Evolutionary conservation across 2,329 filamentous ascomycete genomes (phyloP).

Genomic region (Neopestalotiopsis rosae): DNA sequence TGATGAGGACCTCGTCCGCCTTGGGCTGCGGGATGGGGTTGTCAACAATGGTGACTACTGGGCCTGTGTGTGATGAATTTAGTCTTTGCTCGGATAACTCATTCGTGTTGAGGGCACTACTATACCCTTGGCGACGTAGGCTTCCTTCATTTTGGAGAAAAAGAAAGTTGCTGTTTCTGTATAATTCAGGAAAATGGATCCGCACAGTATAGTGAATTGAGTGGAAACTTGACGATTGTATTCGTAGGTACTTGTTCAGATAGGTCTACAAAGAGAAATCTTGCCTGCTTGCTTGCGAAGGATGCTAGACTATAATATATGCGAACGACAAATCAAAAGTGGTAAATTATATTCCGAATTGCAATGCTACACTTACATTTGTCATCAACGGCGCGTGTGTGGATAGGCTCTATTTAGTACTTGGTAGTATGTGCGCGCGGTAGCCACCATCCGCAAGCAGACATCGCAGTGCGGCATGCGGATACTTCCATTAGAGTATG

Average conservation of each 20-base stretch:
- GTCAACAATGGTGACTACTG: constrained; percentile 44
- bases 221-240: not conserved
- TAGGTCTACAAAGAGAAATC: too few relatives aligned
- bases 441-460: not conserved
- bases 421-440: not conserved
- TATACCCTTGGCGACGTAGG: constrained; percentile 30
- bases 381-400: not conserved
- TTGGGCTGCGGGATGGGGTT: constrained; percentile 44
- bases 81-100: not conserved
- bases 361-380: not conserved
- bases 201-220: not conserved
- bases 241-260: too few relatives aligned
- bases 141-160: constrained; percentile 35
- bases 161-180: not conserved
- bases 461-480: not conserved
- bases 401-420: not conserved
- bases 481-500: not conserved
- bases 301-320: not conserved
- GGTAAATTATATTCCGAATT: not conserved
- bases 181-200: not conserved
- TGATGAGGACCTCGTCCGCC: constrained; percentile 47
- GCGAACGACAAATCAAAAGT: not conserved
- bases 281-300: not conserved
- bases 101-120: constrained; percentile 10
- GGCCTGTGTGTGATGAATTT: constrained; percentile 26